Percentiles rank a stretch among this genome's conserved stretches.
Conservation (phyloP, 305 asterid species). For the Rubia tinctorum region DNA sequence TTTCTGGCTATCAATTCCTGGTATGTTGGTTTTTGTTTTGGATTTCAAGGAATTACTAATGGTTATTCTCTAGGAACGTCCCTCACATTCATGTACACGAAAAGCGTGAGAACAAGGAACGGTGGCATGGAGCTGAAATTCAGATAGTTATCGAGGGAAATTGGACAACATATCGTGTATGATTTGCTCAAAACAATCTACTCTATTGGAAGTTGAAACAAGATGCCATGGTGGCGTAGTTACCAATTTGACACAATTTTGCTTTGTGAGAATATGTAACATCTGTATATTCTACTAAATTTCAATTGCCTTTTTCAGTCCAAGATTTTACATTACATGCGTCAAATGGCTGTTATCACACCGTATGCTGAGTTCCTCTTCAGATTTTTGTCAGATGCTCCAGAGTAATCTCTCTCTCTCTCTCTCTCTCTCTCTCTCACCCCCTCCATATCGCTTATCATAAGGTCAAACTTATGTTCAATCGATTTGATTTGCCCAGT, state of each 20-base stretch:
- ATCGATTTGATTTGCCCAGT: slow-evolving; percentile 10
- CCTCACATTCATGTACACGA: slow-evolving; percentile 89
- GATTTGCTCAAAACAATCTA: slow-evolving; percentile 16
- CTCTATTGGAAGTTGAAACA: slow-evolving; percentile 14
- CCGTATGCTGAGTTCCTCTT: slow-evolving; percentile 88
- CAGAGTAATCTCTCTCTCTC: slow-evolving; percentile 58
- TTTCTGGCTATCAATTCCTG: background rate
- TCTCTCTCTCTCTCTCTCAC: slow-evolving; percentile 32
- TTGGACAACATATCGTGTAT: slow-evolving; percentile 91
- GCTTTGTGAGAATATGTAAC: background rate
- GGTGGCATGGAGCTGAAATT: slow-evolving; percentile 93
- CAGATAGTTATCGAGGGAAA: slow-evolving; percentile 88
- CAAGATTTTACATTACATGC: slow-evolving; percentile 89
- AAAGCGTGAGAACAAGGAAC: slow-evolving; percentile 51
- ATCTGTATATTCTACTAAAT: slow-evolving; percentile 6
- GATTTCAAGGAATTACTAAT: background rate
- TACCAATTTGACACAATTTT: background rate
- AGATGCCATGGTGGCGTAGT: background rate
- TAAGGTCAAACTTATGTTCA: slow-evolving; percentile 6
- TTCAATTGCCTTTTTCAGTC: slow-evolving; percentile 49
- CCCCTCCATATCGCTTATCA: background rate
- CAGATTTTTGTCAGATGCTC: slow-evolving; percentile 75
- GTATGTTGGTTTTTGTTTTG: background rate
- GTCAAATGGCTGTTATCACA: slow-evolving; percentile 96
- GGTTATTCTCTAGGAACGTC: slow-evolving; percentile 49